These are phyloP conservation scores for Allium cepa DNA, from an alignment of 106 monocot species.

Conservation along the genomic window DNA sequence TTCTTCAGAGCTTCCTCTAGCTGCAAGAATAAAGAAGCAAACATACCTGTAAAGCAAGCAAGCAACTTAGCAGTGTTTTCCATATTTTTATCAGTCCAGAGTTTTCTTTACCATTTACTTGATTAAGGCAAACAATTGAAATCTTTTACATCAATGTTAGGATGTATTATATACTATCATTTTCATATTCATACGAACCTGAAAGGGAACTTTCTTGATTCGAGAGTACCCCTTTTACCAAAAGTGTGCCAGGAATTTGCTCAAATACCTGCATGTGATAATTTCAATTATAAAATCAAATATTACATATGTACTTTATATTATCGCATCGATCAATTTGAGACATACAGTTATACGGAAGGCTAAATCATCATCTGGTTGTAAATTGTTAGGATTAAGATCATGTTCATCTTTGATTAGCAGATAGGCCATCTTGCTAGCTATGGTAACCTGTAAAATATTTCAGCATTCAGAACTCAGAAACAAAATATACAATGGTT, in stretches of 20 bases:
- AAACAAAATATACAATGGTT: not conserved
- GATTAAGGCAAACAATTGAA: not conserved
- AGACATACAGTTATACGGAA: slow-evolving; percentile 41
- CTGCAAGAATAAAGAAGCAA: slow-evolving; percentile 23
- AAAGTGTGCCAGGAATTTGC: slow-evolving; percentile 83
- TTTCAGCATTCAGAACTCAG: not conserved
- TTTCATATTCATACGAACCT: slow-evolving; percentile 23
- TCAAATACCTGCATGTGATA: slow-evolving; percentile 67
- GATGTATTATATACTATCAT: not conserved
- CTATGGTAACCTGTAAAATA: slow-evolving; percentile 35
- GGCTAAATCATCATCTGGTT: slow-evolving; percentile 1
- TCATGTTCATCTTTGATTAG: slow-evolving; percentile 3
- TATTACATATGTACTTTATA: not conserved
- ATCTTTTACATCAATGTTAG: not conserved
- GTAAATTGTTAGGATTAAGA: not conserved
- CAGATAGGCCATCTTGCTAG: slow-evolving; percentile 15
- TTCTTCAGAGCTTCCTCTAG: slow-evolving; percentile 33
- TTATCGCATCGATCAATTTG: not conserved
- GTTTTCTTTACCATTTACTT: not conserved
- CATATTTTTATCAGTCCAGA: not conserved
- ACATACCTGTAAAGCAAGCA: slow-evolving; percentile 23
- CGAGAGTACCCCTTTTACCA: slow-evolving; percentile 32
- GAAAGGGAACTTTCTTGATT: slow-evolving; percentile 25
- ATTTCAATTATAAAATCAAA: not conserved
- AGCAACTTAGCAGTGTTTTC: not conserved